Conservation (phyloP, 345 rosid species). For the Brassica rapa region DNA sequence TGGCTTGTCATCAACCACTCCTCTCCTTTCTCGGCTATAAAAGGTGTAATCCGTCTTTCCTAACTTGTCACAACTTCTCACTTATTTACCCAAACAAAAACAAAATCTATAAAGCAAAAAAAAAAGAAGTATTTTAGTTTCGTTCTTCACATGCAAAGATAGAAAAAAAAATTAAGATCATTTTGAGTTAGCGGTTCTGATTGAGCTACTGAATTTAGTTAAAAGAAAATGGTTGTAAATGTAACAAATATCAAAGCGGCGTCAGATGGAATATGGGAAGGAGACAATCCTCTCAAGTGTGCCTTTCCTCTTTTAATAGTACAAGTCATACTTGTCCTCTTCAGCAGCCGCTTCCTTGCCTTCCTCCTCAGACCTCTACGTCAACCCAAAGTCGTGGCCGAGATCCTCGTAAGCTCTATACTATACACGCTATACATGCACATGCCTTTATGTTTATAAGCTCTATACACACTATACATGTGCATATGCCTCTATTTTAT, state of each 20-base stretch:
- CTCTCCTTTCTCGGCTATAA: slow-evolving; percentile 2
- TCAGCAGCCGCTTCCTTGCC: background rate
- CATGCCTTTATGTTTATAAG: background rate
- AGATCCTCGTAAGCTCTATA: background rate
- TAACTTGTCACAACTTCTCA: background rate
- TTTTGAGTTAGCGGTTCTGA: background rate
- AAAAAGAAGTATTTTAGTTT: background rate
- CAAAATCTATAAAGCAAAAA: background rate
- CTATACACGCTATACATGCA: background rate
- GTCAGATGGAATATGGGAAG: slow-evolving; percentile 2
- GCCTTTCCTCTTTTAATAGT: background rate
- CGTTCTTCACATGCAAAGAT: background rate
- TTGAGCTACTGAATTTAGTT: background rate
- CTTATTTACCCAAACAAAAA: background rate
- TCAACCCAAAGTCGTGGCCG: slow-evolving; percentile 3
- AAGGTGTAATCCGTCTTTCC: background rate
- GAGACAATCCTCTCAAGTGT: slow-evolving; percentile 1
- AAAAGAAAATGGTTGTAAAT: slow-evolving; percentile 5
- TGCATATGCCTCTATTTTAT: background rate
- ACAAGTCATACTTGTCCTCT: background rate
- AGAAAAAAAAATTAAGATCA: background rate
- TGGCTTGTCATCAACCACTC: background rate
- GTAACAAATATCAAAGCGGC: slow-evolving; percentile 7
- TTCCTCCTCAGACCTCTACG: background rate
- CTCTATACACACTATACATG: background rate